A percentile compares a stretch with the other conserved stretches of the same genome.
These are phyloP conservation scores for Barbarea vulgaris DNA, from an alignment of 345 rosid genomes.

Conservation along the genomic window DNA sequence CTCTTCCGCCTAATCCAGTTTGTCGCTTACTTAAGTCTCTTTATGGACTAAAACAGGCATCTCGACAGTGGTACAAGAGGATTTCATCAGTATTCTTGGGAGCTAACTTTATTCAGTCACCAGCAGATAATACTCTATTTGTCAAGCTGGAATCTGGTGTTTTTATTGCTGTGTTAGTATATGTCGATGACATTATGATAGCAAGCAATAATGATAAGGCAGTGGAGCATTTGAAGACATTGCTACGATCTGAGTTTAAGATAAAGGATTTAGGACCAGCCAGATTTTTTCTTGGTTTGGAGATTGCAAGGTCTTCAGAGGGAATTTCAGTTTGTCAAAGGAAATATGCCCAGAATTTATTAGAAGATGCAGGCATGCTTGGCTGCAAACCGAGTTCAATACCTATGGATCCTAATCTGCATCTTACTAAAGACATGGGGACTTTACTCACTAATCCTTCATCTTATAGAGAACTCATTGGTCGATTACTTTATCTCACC, in stretches of 20 bases:
- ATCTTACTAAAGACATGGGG: neutral
- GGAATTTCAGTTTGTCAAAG: rapidly evolving
- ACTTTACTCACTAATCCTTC: rapidly evolving
- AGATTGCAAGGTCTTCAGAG: rapidly evolving
- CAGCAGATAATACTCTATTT: neutral
- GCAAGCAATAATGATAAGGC: neutral
- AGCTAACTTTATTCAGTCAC: neutral
- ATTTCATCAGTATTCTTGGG: rapidly evolving
- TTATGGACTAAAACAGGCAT: neutral
- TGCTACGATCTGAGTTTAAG: rapidly evolving
- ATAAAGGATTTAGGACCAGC: neutral
- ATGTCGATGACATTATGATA: neutral
- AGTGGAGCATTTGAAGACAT: rapidly evolving
- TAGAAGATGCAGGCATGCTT: neutral
- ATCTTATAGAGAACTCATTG: neutral
- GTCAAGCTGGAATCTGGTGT: neutral
- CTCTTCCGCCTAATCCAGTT: neutral
- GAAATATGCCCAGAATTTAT: neutral
- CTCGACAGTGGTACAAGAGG: neutral
- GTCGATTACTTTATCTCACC: neutral
- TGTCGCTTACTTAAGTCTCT: rapidly evolving
- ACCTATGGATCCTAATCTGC: neutral
- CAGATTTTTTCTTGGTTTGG: rapidly evolving
- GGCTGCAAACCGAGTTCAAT: neutral
- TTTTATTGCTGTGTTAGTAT: rapidly evolving